These are phyloP conservation scores for Flaveria floridana DNA, from an alignment of 140 eudicot genomes.

Conservation along the genomic window DNA sequence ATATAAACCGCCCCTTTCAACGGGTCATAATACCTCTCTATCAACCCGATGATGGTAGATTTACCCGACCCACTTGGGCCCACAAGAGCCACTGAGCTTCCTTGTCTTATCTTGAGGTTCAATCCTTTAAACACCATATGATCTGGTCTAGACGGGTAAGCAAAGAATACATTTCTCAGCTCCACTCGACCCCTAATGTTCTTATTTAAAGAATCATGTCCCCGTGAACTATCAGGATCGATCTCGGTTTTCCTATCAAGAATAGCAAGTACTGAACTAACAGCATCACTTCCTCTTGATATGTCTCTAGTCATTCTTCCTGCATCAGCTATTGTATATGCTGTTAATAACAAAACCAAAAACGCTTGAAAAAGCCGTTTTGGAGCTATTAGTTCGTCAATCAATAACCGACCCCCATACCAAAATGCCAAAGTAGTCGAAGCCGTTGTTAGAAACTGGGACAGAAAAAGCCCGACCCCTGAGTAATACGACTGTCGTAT, in stretches of 20 bases:
- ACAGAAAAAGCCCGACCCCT: constrained; percentile 55
- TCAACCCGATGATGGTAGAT: constrained; percentile 49
- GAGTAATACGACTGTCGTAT: constrained; percentile 65
- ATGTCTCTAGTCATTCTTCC: constrained; percentile 78
- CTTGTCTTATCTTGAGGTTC: constrained; percentile 61
- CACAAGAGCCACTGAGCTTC: constrained; percentile 61
- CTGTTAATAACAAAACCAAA: constrained; percentile 57
- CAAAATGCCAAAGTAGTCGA: constrained; percentile 69
- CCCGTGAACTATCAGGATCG: constrained; percentile 42
- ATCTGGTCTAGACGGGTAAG: constrained; percentile 73
- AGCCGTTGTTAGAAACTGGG: constrained; percentile 68
- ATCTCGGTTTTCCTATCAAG: constrained; percentile 58
- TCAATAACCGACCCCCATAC: constrained; percentile 63
- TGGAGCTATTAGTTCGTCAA: constrained; percentile 41
- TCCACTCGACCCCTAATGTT: constrained; percentile 58
- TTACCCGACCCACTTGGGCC: constrained; percentile 57
- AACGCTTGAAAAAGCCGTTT: constrained; percentile 68
- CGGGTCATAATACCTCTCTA: constrained; percentile 52
- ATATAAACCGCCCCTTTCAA: constrained; percentile 35
- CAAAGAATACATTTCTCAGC: constrained; percentile 54
- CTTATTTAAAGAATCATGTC: constrained; percentile 30
- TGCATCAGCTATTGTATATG: constrained; percentile 77
- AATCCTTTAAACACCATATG: constrained; percentile 62
- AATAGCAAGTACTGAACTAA: constrained; percentile 59
- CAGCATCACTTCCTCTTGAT: constrained; percentile 75